Evolutionary conservation across 345 rosid species (phyloP).

Genomic region (Psidium guajava): DNA sequence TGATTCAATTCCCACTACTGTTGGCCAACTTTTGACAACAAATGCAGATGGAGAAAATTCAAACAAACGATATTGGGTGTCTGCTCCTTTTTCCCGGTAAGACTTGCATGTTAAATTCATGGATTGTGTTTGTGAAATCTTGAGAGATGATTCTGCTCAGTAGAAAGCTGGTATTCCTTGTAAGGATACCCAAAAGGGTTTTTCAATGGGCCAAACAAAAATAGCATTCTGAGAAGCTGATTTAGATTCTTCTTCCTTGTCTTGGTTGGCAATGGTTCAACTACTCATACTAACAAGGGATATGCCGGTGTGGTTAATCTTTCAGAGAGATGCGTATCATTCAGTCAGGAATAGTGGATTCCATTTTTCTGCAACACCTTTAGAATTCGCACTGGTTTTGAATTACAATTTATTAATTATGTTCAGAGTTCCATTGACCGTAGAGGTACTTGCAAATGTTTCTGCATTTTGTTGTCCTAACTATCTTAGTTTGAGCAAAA

Average conservation of each 20-base stretch:
- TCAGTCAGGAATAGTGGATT: not conserved
- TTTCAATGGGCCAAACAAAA: not conserved
- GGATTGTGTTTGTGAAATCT: not conserved
- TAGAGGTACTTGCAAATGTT: not conserved
- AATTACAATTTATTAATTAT: not conserved
- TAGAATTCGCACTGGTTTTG: not conserved
- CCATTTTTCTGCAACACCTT: not conserved
- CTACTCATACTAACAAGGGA: not conserved
- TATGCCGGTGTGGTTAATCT: not conserved
- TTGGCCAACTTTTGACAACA: not conserved
- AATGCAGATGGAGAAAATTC: not conserved
- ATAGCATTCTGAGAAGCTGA: not conserved
- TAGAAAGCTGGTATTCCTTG: not conserved
- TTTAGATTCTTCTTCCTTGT: not conserved
- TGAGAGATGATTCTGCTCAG: not conserved
- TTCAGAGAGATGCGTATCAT: not conserved
- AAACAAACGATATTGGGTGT: not conserved
- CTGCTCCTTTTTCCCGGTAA: not conserved
- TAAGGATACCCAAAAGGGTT: not conserved
- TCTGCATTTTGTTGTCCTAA: not conserved
- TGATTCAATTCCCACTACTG: not conserved
- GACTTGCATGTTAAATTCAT: not conserved
- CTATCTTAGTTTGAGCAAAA: not conserved
- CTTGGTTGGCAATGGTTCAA: not conserved
- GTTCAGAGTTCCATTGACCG: not conserved